Conservation (phyloP, 257 asterid genomes). For the Solanum neorickii region DNA sequence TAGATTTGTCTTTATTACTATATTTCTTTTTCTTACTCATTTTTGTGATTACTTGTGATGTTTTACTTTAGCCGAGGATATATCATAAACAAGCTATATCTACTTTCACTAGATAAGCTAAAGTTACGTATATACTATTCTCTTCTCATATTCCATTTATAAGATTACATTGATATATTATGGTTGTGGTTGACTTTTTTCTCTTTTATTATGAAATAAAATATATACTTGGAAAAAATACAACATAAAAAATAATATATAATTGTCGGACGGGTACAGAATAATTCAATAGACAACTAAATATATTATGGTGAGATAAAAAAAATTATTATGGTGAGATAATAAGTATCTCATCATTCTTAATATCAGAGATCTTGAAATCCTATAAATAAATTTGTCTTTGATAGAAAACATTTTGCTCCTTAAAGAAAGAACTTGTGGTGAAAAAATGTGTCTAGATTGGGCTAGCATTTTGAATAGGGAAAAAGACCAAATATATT, state of each 20-base stretch:
- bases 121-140: too few relatives aligned
- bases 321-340: not conserved
- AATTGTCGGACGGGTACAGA: not conserved
- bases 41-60: not conserved
- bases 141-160: too few relatives aligned
- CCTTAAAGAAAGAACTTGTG: not conserved
- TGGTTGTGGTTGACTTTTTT: not conserved
- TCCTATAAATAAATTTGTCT: not conserved
- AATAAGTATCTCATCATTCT: not conserved
- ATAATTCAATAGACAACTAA: not conserved
- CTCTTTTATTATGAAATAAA: not conserved
- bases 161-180: not conserved
- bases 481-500: too few relatives aligned
- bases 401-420: rapidly evolving
- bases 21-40: not conserved
- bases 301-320: not conserved
- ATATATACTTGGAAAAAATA: not conserved
- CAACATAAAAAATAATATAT: not conserved
- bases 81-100: not conserved
- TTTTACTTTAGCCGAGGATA: not conserved
- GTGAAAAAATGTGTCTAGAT: too few relatives aligned
- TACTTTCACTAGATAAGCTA: not conserved
- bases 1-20: not conserved
- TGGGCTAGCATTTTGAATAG: not conserved
- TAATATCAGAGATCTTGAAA: not conserved